Evolutionary conservation across 2,329 filamentous ascomycete species (phyloP).

Genomic region (Alternaria sp.): DNA sequence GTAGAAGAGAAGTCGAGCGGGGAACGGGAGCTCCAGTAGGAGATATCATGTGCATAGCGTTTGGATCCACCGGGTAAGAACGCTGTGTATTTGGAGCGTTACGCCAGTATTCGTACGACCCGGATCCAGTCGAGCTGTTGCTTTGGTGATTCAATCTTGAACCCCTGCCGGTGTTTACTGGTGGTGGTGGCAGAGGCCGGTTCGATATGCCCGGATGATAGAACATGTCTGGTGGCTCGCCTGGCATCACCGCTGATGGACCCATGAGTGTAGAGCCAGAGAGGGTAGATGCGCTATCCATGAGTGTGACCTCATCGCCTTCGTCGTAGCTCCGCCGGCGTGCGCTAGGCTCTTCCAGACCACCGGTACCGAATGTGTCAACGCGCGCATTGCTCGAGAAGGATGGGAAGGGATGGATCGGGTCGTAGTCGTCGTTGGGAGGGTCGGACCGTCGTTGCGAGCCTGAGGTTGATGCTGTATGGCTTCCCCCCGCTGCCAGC

Average conservation of each 20-base stretch:
- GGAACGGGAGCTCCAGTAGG: conserved; percentile 46
- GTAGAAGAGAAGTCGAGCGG: conserved; percentile 72
- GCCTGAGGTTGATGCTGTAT: conserved; percentile 55
- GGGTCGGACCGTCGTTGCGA: conserved; percentile 57
- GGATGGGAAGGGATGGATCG: conserved; percentile 66
- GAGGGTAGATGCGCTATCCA: conserved; percentile 44
- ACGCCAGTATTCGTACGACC: conserved; percentile 59
- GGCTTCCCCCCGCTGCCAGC: conserved; percentile 51
- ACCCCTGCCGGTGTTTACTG: conserved; percentile 63
- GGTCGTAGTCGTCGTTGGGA: conserved; percentile 55
- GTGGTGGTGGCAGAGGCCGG: conserved; percentile 69
- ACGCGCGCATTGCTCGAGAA: conserved; percentile 72
- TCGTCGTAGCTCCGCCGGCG: conserved; percentile 90
- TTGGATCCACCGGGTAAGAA: conserved; percentile 45
- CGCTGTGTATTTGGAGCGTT: conserved; percentile 42
- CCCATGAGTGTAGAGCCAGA: conserved; percentile 37
- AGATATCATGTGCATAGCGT: conserved; percentile 43
- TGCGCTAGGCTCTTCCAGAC: conserved; percentile 76
- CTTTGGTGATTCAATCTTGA: conserved; percentile 52
- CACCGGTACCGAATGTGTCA: conserved; percentile 90
- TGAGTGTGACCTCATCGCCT: conserved; percentile 75
- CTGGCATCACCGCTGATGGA: conserved; percentile 47
- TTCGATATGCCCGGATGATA: conserved; percentile 84
- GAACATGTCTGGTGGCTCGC: conserved; percentile 86
- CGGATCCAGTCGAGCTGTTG: conserved; percentile 41